Evolutionary conservation across 345 rosid genomes (phyloP).

Genomic region (Eutrema japonicum): DNA sequence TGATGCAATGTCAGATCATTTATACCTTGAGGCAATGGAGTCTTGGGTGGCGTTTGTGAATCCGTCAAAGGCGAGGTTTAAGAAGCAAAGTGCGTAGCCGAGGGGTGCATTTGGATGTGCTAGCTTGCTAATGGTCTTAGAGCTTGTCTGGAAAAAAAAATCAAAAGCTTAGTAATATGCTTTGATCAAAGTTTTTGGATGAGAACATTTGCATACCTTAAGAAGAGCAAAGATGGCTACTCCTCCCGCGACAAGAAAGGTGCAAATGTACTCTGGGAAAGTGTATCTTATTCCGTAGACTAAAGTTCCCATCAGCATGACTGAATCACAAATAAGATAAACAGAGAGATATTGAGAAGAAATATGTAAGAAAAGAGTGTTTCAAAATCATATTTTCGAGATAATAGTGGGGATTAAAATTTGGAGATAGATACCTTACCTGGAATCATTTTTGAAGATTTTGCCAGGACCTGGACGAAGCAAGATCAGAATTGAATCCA

Average conservation of each 20-base stretch:
- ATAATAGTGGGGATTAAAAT: neutral
- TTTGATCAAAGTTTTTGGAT: neutral
- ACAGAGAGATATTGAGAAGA: neutral
- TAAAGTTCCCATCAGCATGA: conserved; percentile 91
- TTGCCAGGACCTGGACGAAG: conserved; percentile 75
- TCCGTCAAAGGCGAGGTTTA: conserved; percentile 94
- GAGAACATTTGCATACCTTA: conserved; percentile 56
- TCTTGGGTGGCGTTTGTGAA: conserved; percentile 97
- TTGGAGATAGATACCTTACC: conserved; percentile 46
- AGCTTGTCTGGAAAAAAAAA: conserved; percentile 67
- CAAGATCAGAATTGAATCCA: conserved; percentile 24
- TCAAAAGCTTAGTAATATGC: neutral
- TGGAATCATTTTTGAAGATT: conserved; percentile 98
- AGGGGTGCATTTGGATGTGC: conserved; percentile 96
- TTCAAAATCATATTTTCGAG: conserved; percentile 7
- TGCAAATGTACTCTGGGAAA: conserved; percentile 75
- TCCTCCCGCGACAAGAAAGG: conserved; percentile 93
- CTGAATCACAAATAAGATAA: conserved; percentile 41
- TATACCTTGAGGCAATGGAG: conserved; percentile 75
- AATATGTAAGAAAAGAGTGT: neutral
- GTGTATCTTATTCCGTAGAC: conserved; percentile 89
- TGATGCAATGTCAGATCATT: neutral
- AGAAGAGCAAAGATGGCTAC: conserved; percentile 82
- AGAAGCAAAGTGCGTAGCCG: conserved; percentile 84
- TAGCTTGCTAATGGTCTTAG: conserved; percentile 87